Conservation (phyloP, 2,329 filamentous ascomycete genomes). For the Volutella citrinella region DNA sequence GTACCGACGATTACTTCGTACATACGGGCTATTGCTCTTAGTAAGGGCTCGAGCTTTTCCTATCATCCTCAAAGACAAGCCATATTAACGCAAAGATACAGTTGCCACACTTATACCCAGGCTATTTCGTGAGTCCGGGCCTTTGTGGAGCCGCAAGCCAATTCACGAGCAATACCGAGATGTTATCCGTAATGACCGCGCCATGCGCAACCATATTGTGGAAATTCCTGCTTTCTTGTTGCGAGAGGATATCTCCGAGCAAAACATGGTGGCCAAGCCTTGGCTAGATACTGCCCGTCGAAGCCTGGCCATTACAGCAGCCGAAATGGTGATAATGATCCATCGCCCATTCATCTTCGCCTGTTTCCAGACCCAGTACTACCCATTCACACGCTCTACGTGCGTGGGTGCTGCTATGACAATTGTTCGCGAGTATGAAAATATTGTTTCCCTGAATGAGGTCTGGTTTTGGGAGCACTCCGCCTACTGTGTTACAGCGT, state of each 20-base stretch:
- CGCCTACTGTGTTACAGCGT: constrained; percentile 3
- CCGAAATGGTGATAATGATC: constrained; percentile 8
- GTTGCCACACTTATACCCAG: too few relatives aligned
- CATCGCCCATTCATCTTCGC: constrained; percentile 3
- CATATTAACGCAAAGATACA: too few relatives aligned
- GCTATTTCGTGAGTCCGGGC: neutral
- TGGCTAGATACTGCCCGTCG: constrained; percentile 3
- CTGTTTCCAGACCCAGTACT: neutral
- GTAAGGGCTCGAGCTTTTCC: too few relatives aligned
- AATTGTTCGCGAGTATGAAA: constrained; percentile 1
- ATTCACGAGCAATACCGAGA: neutral
- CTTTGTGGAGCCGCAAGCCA: neutral
- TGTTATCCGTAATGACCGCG: neutral
- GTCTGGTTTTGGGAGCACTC: constrained; percentile 3
- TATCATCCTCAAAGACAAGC: too few relatives aligned
- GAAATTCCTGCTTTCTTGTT: neutral
- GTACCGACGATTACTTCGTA: too few relatives aligned
- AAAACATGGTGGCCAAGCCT: neutral
- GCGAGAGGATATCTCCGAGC: neutral
- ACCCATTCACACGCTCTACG: constrained; percentile 2
- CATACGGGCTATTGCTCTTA: too few relatives aligned
- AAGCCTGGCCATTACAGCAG: constrained; percentile 4
- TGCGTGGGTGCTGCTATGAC: constrained; percentile 3
- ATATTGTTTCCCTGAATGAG: neutral
- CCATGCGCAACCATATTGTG: constrained; percentile 3